Evolutionary conservation across 2,329 filamentous ascomycete genomes (phyloP).

Genomic region (Cercospora citrullina): DNA sequence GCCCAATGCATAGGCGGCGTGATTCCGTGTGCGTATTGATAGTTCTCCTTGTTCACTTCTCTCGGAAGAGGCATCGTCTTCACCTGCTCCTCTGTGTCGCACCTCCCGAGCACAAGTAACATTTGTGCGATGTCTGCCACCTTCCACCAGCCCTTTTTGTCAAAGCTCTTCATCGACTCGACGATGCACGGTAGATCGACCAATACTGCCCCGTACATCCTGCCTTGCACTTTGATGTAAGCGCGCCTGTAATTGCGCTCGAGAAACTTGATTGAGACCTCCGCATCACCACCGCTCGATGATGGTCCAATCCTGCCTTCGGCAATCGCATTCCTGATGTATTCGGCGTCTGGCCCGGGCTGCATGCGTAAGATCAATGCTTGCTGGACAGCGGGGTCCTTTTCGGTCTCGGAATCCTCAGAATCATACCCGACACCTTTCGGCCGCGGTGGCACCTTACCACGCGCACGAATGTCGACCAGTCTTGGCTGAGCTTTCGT

Average conservation of each 20-base stretch:
- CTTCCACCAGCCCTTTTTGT: conserved; percentile 84
- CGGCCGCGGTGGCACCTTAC: conserved; percentile 45
- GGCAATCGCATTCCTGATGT: conserved; percentile 72
- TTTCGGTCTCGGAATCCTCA: conserved; percentile 86
- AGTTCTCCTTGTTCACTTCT: conserved; percentile 67
- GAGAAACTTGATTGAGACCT: conserved; percentile 79
- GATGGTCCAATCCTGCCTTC: conserved; percentile 68
- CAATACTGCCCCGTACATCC: conserved; percentile 73
- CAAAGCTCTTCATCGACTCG: conserved; percentile 92
- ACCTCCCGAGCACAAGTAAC: conserved; percentile 72
- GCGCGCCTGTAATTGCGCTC: conserved; percentile 72
- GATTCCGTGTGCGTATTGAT: conserved; percentile 79
- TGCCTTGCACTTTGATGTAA: conserved; percentile 67
- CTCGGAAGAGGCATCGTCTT: conserved; percentile 62
- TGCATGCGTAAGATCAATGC: conserved; percentile 87
- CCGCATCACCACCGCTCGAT: conserved; percentile 66
- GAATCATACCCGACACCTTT: conserved; percentile 92
- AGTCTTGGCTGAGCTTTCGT: conserved; percentile 29
- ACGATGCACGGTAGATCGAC: conserved; percentile 85
- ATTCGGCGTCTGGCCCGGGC: conserved; percentile 82
- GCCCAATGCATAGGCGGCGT: conserved; percentile 88
- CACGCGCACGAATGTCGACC: conserved; percentile 27
- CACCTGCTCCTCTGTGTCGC: conserved; percentile 57
- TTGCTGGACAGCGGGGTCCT: conserved; percentile 84
- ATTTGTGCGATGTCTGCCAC: conserved; percentile 87